Evolutionary conservation across 1,284 basidiomycete genomes (phyloP).

Genomic region (Peniophora sp.): DNA sequence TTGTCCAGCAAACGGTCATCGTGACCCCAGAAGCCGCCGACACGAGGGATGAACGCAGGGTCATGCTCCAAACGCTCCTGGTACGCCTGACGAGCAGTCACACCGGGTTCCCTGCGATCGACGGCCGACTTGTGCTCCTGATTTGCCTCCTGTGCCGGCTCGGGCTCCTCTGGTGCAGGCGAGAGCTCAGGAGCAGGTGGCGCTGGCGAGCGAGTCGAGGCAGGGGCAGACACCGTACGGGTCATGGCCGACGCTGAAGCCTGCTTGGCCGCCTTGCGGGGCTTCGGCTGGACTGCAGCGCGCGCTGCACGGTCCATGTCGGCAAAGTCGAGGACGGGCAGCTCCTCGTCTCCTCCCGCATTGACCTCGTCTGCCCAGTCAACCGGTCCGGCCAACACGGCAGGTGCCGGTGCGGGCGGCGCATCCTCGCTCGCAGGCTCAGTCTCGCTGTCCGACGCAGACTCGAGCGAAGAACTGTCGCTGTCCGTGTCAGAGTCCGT

Average conservation of each 20-base stretch:
- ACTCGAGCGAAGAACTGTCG: constrained; percentile 47
- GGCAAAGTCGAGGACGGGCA: constrained; percentile 68
- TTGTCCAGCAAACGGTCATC: constrained; percentile 78
- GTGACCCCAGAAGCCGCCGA: constrained; percentile 88
- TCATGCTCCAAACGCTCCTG: constrained; percentile 71
- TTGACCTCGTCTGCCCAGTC: constrained; percentile 14
- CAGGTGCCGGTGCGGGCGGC: constrained; percentile 24
- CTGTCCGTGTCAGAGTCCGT: constrained; percentile 63
- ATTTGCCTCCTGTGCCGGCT: not conserved
- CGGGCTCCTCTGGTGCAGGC: constrained; percentile 4
- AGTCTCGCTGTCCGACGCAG: constrained; percentile 59
- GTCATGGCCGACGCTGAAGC: not conserved
- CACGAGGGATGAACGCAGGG: constrained; percentile 79
- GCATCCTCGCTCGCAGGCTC: constrained; percentile 58
- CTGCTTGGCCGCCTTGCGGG: constrained; percentile 9
- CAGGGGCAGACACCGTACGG: constrained; percentile 9
- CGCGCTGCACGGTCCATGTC: constrained; percentile 73
- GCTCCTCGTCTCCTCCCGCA: constrained; percentile 22
- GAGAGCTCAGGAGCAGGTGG: constrained; percentile 7
- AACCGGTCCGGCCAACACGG: constrained; percentile 32
- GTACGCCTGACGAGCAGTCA: constrained; percentile 68
- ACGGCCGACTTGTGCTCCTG: not conserved
- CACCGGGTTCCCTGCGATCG: constrained; percentile 34
- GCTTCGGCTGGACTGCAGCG: constrained; percentile 38
- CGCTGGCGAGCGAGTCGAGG: constrained; percentile 12